Conservation (phyloP, 306 rosid genomes). For the Ormosia emarginata region DNA sequence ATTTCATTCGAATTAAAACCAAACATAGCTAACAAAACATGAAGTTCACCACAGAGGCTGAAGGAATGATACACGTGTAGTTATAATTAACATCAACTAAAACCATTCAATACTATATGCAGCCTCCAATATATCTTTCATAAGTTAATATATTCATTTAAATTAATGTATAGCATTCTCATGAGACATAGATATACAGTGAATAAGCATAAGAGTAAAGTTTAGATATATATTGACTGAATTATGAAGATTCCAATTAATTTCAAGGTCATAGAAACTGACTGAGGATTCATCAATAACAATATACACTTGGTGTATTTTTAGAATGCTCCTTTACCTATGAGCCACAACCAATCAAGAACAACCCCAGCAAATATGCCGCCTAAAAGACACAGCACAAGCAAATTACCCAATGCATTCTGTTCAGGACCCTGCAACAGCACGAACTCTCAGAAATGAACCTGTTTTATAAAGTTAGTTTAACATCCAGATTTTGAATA, state of each 20-base stretch:
- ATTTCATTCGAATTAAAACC: too few relatives aligned
- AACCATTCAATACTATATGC: too few relatives aligned
- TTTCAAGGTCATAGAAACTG: background rate
- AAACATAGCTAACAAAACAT: too few relatives aligned
- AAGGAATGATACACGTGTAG: too few relatives aligned
- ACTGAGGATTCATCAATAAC: background rate
- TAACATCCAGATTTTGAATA: background rate
- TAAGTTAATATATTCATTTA: too few relatives aligned
- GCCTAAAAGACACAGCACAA: conserved; percentile 49
- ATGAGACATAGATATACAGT: background rate
- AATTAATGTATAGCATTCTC: too few relatives aligned
- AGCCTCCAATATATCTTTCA: too few relatives aligned
- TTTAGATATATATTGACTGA: background rate
- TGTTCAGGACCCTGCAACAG: conserved; percentile 77
- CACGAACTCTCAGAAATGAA: background rate
- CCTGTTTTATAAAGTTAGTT: background rate
- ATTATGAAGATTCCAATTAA: background rate
- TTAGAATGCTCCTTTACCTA: conserved; percentile 41
- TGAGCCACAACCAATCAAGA: conserved; percentile 81
- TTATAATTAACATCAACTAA: too few relatives aligned
- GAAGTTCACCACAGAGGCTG: too few relatives aligned
- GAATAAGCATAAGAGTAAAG: background rate
- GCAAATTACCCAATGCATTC: conserved; percentile 82
- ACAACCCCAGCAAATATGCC: conserved; percentile 67
- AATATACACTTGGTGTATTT: background rate